Conservation (phyloP, 2,329 filamentous ascomycete species). For the Diplocarpon mali region DNA sequence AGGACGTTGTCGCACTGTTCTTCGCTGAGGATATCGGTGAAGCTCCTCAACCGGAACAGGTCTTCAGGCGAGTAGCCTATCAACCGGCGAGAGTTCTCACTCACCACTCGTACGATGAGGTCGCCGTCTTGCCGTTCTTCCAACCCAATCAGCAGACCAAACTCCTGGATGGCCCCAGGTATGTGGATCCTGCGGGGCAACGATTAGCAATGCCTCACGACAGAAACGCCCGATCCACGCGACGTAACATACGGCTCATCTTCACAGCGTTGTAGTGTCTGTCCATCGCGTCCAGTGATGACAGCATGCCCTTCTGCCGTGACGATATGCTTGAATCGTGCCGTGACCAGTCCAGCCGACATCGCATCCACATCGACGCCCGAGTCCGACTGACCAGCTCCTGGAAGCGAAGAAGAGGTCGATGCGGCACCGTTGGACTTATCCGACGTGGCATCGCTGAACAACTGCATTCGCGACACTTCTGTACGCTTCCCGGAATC, state of each 20-base stretch:
- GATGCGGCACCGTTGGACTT: conserved; percentile 9
- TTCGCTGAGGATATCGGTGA: conserved; percentile 73
- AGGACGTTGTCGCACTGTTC: conserved; percentile 76
- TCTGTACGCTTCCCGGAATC: conserved; percentile 9
- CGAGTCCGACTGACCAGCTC: not conserved
- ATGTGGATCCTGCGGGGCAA: conserved; percentile 53
- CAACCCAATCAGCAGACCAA: conserved; percentile 66
- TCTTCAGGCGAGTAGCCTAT: conserved; percentile 69
- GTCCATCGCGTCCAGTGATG: conserved; percentile 66
- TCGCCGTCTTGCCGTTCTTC: conserved; percentile 58
- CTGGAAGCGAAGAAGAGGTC: conserved; percentile 3
- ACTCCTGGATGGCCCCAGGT: conserved; percentile 70
- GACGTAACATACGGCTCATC: conserved; percentile 52
- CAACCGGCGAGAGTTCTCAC: conserved; percentile 67
- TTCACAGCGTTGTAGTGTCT: conserved; percentile 67
- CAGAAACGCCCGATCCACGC: no score
- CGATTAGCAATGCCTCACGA: not conserved
- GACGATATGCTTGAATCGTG: conserved; percentile 67
- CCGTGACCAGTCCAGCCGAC: conserved; percentile 43
- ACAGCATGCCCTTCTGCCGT: conserved; percentile 72
- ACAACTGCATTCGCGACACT: conserved; percentile 18
- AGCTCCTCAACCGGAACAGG: conserved; percentile 63
- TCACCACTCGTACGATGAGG: conserved; percentile 61
- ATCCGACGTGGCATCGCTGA: conserved; percentile 21
- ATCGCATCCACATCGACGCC: conserved; percentile 4